Conservation (phyloP, 257 asterid genomes). For the Verbascum thapsus region DNA sequence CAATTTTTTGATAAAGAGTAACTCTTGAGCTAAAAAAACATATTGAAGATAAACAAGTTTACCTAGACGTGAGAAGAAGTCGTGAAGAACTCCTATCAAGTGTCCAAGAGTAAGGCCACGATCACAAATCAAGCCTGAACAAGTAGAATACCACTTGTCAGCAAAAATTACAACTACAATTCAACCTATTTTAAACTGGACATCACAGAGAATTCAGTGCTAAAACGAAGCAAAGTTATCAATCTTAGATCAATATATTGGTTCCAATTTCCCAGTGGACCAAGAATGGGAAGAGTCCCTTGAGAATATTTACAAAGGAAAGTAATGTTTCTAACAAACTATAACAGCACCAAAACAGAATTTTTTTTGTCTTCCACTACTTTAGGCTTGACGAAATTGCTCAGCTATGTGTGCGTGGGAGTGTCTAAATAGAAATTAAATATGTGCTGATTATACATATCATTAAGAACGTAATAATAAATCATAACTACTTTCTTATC, state of each 20-base stretch:
- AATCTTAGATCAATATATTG: background rate
- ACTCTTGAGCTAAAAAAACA: background rate
- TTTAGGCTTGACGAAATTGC: no score
- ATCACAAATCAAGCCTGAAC: constrained; percentile 82
- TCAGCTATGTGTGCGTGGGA: no score
- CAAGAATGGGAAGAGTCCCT: constrained; percentile 2
- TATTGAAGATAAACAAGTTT: constrained; percentile 24
- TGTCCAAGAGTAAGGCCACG: constrained; percentile 95
- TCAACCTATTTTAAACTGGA: background rate
- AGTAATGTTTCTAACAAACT: background rate
- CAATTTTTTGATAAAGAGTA: constrained; percentile 7
- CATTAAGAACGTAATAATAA: no score
- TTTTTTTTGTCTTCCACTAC: background rate
- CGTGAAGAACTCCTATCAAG: constrained; percentile 86
- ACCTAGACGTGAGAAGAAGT: constrained; percentile 93
- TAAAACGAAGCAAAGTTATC: background rate
- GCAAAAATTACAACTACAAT: constrained; percentile 2
- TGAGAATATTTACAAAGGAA: background rate
- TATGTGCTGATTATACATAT: no score
- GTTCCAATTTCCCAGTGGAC: constrained; percentile 9
- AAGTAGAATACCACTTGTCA: constrained; percentile 8
- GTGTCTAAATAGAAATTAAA: no score
- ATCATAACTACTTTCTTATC: no score
- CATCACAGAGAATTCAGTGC: background rate
- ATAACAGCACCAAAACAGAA: constrained; percentile 4